These are phyloP conservation scores for Funneliformis mosseae DNA, from an alignment of 192 early-diverging fungal genomes.

Conservation along the genomic window DNA sequence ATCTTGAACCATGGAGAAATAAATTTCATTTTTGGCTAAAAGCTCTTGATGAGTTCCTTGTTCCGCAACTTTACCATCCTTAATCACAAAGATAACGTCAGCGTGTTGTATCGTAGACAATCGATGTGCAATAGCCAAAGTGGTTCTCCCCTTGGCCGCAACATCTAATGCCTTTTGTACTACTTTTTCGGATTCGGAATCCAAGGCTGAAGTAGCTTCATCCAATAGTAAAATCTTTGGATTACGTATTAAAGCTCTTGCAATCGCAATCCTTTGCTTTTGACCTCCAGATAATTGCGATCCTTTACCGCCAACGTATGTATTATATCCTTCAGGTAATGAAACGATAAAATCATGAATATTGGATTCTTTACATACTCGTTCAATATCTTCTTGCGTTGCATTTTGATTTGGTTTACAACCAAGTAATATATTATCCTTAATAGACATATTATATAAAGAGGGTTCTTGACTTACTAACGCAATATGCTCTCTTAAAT, in stretches of 20 bases:
- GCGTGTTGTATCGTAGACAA: conserved; percentile 85
- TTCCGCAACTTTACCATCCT: conserved; percentile 67
- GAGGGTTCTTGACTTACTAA: conserved; percentile 51
- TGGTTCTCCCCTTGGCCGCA: conserved; percentile 72
- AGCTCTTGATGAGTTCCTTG: conserved; percentile 79
- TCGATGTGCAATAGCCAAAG: conserved; percentile 72
- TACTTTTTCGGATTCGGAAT: conserved; percentile 76
- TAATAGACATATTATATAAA: conserved; percentile 40
- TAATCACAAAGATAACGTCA: conserved; percentile 83
- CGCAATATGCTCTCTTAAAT: conserved; percentile 51
- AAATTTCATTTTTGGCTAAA: conserved; percentile 58
- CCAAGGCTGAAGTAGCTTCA: conserved; percentile 84
- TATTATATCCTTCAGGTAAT: conserved; percentile 61
- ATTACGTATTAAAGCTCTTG: conserved; percentile 67
- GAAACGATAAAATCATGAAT: conserved; percentile 56
- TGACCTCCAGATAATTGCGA: conserved; percentile 67
- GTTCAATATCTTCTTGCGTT: conserved; percentile 50
- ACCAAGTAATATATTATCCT: conserved; percentile 62
- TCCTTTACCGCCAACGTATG: conserved; percentile 64
- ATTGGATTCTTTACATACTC: conserved; percentile 55
- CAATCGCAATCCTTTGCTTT: conserved; percentile 73
- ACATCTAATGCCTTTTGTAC: conserved; percentile 81
- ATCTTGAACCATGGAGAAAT: conserved; percentile 61
- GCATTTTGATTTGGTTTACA: conserved; percentile 46
- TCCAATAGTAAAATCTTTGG: conserved; percentile 78